Percentiles rank a stretch among this genome's conserved stretches.
These are phyloP conservation scores for Rubus parviflorus DNA, from an alignment of 306 rosid genomes.

Conservation along the genomic window DNA sequence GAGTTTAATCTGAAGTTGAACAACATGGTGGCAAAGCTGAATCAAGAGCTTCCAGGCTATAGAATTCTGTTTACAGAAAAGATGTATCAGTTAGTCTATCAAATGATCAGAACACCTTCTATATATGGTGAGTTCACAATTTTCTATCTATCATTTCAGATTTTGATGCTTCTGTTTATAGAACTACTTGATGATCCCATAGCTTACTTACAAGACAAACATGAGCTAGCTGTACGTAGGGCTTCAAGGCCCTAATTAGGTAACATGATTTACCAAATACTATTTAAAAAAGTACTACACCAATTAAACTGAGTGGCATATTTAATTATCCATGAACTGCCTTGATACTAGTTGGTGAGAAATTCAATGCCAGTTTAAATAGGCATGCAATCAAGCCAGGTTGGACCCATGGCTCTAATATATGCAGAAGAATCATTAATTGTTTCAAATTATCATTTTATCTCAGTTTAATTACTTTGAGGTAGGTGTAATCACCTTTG, in stretches of 20 bases:
- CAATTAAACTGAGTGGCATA: neutral
- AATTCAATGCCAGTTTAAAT: conserved; percentile 12
- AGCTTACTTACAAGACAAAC: neutral
- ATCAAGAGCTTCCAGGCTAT: conserved; percentile 38
- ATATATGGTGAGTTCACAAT: conserved; percentile 34
- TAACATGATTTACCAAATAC: neutral
- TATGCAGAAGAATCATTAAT: neutral
- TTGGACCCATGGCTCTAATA: neutral
- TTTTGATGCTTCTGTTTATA: neutral
- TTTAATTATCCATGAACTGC: too few relatives aligned
- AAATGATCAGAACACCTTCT: conserved; percentile 38
- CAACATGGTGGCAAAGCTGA: conserved; percentile 28
- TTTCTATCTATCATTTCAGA: neutral
- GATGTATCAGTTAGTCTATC: conserved; percentile 18
- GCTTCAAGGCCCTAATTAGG: neutral
- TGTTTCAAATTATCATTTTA: neutral
- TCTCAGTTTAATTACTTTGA: too few relatives aligned
- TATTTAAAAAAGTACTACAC: neutral
- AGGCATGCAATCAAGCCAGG: neutral
- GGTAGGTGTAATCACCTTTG: neutral
- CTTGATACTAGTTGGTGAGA: neutral
- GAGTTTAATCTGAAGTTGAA: conserved; percentile 44
- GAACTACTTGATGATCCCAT: neutral
- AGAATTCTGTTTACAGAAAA: conserved; percentile 20
- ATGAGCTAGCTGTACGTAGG: neutral